These are phyloP conservation scores for Pochonia chlamydosporia DNA, from an alignment of 2,329 filamentous ascomycete species.

Conservation along the genomic window DNA sequence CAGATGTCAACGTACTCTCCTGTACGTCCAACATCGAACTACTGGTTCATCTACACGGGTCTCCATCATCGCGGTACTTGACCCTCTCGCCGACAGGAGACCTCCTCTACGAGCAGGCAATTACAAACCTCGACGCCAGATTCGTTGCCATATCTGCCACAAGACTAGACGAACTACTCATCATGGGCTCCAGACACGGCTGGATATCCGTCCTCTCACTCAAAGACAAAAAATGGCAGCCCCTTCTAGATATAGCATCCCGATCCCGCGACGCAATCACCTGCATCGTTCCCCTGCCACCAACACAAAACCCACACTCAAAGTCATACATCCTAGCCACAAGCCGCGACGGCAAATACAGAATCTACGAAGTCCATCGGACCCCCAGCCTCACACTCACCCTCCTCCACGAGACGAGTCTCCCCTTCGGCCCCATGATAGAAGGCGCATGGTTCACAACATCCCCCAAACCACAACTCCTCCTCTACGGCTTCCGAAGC, in stretches of 20 bases:
- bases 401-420: constrained; percentile 60
- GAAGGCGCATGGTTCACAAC: constrained; percentile 61
- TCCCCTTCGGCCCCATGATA: constrained; percentile 70
- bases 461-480: constrained; percentile 43
- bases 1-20: constrained; percentile 41
- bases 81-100: constrained; percentile 25
- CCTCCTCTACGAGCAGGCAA: constrained; percentile 20
- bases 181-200: constrained; percentile 51
- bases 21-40: constrained; percentile 22
- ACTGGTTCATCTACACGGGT: constrained; percentile 41
- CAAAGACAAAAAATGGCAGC: constrained; percentile 19
- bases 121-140: constrained; percentile 37
- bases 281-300: constrained; percentile 46
- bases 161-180: constrained; percentile 32
- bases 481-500: constrained; percentile 76
- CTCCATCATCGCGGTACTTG: constrained; percentile 36
- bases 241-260: constrained; percentile 29
- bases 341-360: constrained; percentile 70
- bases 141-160: constrained; percentile 45
- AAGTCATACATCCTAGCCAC: constrained; percentile 59
- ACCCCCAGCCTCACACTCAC: constrained; percentile 23
- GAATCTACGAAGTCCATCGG: constrained; percentile 48
- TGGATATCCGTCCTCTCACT: constrained; percentile 32
- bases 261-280: constrained; percentile 62
- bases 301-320: constrained; percentile 10